Conservation (phyloP, 179 eudicot species). For the Silene coronaria region DNA sequence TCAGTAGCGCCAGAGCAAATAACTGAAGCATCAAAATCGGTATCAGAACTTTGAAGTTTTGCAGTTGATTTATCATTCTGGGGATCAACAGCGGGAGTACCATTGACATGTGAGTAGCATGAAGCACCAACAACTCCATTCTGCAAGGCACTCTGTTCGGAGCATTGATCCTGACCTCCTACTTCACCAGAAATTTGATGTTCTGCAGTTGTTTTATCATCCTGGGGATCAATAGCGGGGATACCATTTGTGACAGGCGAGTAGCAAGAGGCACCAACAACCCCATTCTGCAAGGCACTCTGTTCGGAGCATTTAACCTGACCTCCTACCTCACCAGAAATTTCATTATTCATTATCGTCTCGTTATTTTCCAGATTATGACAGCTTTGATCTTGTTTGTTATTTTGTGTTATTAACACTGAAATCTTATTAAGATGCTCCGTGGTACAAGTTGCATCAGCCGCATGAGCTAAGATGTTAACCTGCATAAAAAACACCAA, state of each 20-base stretch:
- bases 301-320: conserved; percentile 30
- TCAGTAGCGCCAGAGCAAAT: conserved; percentile 44
- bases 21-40: conserved; percentile 63
- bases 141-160: conserved; percentile 26
- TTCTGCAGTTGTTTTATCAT: conserved; percentile 32
- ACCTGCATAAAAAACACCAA: conserved; percentile 41
- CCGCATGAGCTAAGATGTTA: conserved; percentile 55
- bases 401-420: conserved; percentile 34
- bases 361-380: neutral
- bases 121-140: conserved; percentile 34
- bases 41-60: conserved; percentile 23
- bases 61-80: conserved; percentile 31
- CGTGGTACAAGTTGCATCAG: conserved; percentile 37
- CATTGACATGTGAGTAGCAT: conserved; percentile 27
- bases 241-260: conserved; percentile 26
- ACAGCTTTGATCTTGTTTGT: conserved; percentile 19
- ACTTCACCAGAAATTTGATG: conserved; percentile 30
- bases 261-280: conserved; percentile 29
- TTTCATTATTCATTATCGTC: neutral
- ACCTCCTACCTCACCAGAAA: conserved; percentile 36
- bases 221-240: conserved; percentile 19
- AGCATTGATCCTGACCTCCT: conserved; percentile 30
- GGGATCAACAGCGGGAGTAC: conserved; percentile 16
- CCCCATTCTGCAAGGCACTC: conserved; percentile 27
- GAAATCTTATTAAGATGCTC: conserved; percentile 46